Percentiles rank a stretch among this genome's conserved stretches.
These are phyloP conservation scores for Isochrysis galbana DNA, from an alignment of 78 protist genomes.

Conservation along the genomic window DNA sequence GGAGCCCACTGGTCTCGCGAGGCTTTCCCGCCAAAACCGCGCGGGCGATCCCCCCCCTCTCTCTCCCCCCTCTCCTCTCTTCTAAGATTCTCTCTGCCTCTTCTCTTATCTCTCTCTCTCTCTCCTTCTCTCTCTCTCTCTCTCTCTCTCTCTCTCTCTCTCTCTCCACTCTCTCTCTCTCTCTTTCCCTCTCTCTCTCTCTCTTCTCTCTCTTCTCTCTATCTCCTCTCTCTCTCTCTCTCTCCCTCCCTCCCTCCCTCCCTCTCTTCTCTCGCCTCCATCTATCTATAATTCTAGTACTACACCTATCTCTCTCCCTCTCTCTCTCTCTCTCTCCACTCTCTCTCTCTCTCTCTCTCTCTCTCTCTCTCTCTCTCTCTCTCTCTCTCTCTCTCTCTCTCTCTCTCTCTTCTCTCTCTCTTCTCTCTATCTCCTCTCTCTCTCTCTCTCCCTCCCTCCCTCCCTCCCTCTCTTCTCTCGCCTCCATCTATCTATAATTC, in stretches of 20 bases:
- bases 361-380: background rate
- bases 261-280: background rate
- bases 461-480: background rate
- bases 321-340: background rate
- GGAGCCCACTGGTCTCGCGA: no score
- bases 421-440: no score
- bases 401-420: background rate
- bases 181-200: background rate
- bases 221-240: no score
- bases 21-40: no score
- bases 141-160: background rate
- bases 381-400: background rate
- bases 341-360: background rate
- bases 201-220: no score
- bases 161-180: background rate
- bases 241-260: background rate
- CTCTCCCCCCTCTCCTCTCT: background rate
- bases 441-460: background rate
- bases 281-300: background rate
- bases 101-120: no score
- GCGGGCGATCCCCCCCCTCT: no score
- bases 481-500: background rate
- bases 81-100: no score
- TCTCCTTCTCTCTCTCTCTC: background rate
- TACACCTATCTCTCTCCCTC: background rate